phyloP scores from a whole-genome alignment of 352 stramenopile genomes.

The Phytophthora pisi region DNA sequence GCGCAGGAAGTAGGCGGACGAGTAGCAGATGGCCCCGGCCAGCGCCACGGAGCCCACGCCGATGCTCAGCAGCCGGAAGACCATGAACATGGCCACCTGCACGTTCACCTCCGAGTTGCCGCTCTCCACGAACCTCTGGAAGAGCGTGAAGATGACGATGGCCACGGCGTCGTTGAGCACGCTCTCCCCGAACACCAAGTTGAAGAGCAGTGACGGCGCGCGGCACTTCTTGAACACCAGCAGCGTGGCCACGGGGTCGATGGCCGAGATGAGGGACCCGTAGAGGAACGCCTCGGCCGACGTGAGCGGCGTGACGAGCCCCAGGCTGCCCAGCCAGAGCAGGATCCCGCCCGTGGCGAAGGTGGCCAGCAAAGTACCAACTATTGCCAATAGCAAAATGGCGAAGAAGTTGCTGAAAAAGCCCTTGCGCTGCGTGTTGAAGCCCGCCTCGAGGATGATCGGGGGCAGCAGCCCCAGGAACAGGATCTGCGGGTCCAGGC shows the following conservation, averaged over 20 bases:
- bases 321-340: constrained; percentile 46
- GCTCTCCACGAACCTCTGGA: constrained; percentile 62
- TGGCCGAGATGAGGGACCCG: constrained; percentile 90
- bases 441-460: constrained; percentile 71
- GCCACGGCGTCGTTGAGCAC: constrained; percentile 92
- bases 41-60: constrained; percentile 54
- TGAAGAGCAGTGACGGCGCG: constrained; percentile 87
- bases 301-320: constrained; percentile 66
- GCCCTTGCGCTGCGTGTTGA: constrained; percentile 67
- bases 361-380: constrained; percentile 54
- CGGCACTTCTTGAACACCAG: constrained; percentile 89
- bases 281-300: constrained; percentile 90
- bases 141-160: constrained; percentile 83
- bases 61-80: constrained; percentile 57
- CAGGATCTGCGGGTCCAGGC: constrained; percentile 64
- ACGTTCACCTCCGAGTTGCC: constrained; percentile 51
- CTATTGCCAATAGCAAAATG: constrained; percentile 52
- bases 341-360: constrained; percentile 58
- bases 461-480: constrained; percentile 67
- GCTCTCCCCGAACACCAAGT: constrained; percentile 93
- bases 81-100: constrained; percentile 39
- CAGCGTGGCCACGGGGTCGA: constrained; percentile 92
- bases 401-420: constrained; percentile 61
- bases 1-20: constrained; percentile 59
- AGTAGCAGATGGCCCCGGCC: constrained; percentile 56